Percentiles rank a stretch among this genome's conserved stretches.
Conservation (phyloP, 225 moss, liverwort and hornwort species). For the Marchantia paleacea region DNA sequence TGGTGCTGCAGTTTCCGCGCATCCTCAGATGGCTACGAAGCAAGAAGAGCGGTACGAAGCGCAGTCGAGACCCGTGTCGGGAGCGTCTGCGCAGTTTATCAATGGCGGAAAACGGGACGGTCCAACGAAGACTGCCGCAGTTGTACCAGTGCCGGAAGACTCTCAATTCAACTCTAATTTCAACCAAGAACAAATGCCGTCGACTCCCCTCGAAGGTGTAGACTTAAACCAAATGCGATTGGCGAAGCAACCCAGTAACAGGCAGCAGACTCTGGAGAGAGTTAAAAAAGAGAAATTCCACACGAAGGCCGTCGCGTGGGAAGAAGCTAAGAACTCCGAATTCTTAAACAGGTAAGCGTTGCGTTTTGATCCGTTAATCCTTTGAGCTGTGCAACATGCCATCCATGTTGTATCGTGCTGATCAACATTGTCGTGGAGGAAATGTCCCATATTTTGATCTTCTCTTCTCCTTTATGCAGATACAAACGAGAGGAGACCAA, state of each 20-base stretch:
- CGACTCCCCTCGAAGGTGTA: neutral
- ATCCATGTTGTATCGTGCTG: neutral
- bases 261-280: slow-evolving; percentile 13
- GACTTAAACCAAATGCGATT: neutral
- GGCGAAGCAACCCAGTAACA: neutral
- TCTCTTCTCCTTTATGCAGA: slow-evolving; percentile 12
- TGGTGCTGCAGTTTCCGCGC: neutral
- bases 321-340: slow-evolving; percentile 29
- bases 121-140: slow-evolving; percentile 9
- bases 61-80: neutral
- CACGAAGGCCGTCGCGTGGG: slow-evolving; percentile 43
- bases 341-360: slow-evolving; percentile 32
- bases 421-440: too few relatives aligned
- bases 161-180: neutral
- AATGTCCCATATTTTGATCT: neutral
- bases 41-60: neutral
- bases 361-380: neutral
- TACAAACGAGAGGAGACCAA: slow-evolving; percentile 34
- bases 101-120: neutral
- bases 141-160: slow-evolving; percentile 16
- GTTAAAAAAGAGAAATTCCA: slow-evolving; percentile 25
- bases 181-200: neutral
- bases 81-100: neutral
- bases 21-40: neutral
- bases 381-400: neutral